Percentiles rank a stretch among this genome's conserved stretches.
Conservation (phyloP, 2,329 filamentous ascomycete genomes). For the Coniella lustricola region DNA sequence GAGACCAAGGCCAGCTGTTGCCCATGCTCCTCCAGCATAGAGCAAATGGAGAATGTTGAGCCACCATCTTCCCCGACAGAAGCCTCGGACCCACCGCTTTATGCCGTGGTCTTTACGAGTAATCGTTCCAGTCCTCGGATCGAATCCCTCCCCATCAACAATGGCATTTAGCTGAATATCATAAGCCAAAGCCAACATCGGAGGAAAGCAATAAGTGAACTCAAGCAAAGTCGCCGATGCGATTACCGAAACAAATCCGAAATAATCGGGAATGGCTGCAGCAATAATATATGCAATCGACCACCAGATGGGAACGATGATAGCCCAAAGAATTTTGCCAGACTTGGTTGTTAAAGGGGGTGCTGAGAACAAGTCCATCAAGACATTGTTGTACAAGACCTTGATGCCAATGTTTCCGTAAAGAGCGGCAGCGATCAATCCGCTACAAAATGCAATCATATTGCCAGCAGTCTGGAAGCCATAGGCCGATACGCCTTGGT, state of each 20-base stretch:
- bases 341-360: slow-evolving; percentile 37
- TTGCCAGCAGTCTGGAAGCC: slow-evolving; percentile 36
- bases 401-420: slow-evolving; percentile 48
- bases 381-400: slow-evolving; percentile 42
- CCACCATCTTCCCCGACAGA: slow-evolving; percentile 1
- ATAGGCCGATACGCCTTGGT: slow-evolving; percentile 21
- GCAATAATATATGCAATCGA: slow-evolving; percentile 3
- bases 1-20: slow-evolving; percentile 3
- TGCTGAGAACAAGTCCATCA: slow-evolving; percentile 38
- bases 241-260: slow-evolving; percentile 6
- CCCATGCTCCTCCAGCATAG: slow-evolving; percentile 3
- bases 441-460: slow-evolving; percentile 31
- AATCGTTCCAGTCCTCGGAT: background rate
- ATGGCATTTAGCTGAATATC: slow-evolving; percentile 2
- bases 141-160: background rate
- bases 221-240: background rate
- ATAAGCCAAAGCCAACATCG: slow-evolving; percentile 3
- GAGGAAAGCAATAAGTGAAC: slow-evolving; percentile 2
- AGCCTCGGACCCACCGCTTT: background rate
- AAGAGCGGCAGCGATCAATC: slow-evolving; percentile 36
- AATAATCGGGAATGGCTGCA: slow-evolving; percentile 2
- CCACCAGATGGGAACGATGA: slow-evolving; percentile 34
- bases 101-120: background rate
- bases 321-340: slow-evolving; percentile 43
- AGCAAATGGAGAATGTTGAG: background rate